Evolutionary conservation across 441 rosid species (phyloP), one percentile per base, ranked within the genome.

Genomic region (Hura crepitans): DNA sequence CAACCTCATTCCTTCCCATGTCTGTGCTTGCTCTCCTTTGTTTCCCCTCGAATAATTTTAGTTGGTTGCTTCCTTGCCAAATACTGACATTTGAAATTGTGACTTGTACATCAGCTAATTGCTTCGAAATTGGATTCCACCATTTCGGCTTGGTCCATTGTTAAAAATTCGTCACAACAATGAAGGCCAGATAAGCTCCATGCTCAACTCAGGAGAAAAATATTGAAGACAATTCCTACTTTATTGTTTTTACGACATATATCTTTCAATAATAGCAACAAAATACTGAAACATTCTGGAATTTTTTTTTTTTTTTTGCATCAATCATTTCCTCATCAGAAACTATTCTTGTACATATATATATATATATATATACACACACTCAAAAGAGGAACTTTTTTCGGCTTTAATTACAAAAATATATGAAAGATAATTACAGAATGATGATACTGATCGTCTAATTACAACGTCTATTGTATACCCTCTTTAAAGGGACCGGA

Each of bases 401-500:
- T 22, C 30, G 17, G 25, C 17, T 45, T 25, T 6, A 68, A 43
- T 33, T 49, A 12, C 39, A 42, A 12, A 70, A 27, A 37, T 18
- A 28, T 2, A n/a, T 22, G 0, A 56, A 18, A 15, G 4, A 62
- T 47, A 47, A 45, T 15, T 31, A 54, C 72, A 66, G 30, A 35
- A 65, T 31, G 37, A 39, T 15, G 33, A 15, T 46, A 20, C 15
- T 54, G 37, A 31, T 47, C 12, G 51, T 5, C 49, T 39, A 22
- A 13, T 56, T 27, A 65, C 30, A 58, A n/a, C 5, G 39, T 60
- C 31, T 77, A 83, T 46, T 74, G 70, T 59, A 77, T 62, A 28
- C 81, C 88, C 33, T 90, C 94, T 82, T 91, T 94, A 30, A 94
- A 86, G 56, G 99, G 99, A 65, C 97, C 94, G 0, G 95, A 90